Evolutionary conservation across 2,329 filamentous ascomycete genomes (phyloP), one percentile per base, ranked within the genome.

Genomic region (Pseudogymnoascus destructans): DNA sequence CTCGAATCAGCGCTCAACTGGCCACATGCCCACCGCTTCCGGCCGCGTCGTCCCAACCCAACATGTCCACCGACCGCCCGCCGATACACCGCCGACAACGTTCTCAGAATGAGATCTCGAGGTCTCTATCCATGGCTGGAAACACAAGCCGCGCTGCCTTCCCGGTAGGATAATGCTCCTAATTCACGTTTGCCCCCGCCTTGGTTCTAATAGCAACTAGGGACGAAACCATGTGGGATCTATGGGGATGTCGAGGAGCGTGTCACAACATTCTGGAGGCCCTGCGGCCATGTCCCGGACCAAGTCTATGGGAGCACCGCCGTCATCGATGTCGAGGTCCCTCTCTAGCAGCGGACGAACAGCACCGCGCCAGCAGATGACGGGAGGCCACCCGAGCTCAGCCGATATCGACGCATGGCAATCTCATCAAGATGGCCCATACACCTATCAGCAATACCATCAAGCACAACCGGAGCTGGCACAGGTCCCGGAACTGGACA

Each of bases 401-500:
- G 46, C 46, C 21, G 46, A 27, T 9, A 32, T 27, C 46, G 27
- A 54, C 9, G 23, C 10, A 25, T 54, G 46, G 46, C 46, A 25
- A 15, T 54, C 23, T 27, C 46, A 49, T 23, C 19, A 25, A 32
- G 46, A 25, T 54, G 21, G 21, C 8, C 46, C 46, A 54, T 27
- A 32, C 46, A 54, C 9, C 46, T 27, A 27, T 15, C 13, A 32
- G 13, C 46, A 27, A 54, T 36, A 15, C 30, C 36, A 13, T 23
- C 56, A 58, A 17, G n/a, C 7, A 49, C 27, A 30, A 11, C 25
- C 23, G 30, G 63, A 65, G 11, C 57, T 67, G 10, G 60, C 65
- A 56, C 65, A 65, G 35, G 66, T 68, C 36, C 62, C 63, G 17
- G 67, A 68, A 59, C 54, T 65, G n/a, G 61, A 62, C 7, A 55